A percentile compares a stretch with the other conserved stretches of the same genome.
Evolutionary conservation across 1,139 yeast species (phyloP).

Genomic region (Suhomyces taliae): DNA sequence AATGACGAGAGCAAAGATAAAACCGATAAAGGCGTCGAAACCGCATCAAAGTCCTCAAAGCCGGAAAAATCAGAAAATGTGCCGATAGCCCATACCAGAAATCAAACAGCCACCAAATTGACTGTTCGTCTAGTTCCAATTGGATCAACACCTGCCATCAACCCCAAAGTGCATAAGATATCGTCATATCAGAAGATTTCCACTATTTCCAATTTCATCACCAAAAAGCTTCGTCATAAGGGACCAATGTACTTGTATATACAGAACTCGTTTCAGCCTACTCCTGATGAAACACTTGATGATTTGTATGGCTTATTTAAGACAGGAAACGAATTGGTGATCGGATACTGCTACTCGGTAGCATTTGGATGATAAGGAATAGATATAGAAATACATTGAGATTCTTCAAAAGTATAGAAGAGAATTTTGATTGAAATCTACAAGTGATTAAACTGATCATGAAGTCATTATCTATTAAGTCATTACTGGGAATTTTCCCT

Average conservation of each 20-base stretch:
- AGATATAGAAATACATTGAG: too few relatives aligned
- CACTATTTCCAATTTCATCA: constrained; percentile 46
- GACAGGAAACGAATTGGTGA: constrained; percentile 50
- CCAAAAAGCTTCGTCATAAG: constrained; percentile 36
- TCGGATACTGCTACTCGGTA: constrained; percentile 55
- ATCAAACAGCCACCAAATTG: constrained; percentile 24
- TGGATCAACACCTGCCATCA: constrained; percentile 54
- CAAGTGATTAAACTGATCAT: too few relatives aligned
- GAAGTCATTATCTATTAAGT: too few relatives aligned
- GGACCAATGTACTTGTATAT: constrained; percentile 41
- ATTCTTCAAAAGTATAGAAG: too few relatives aligned
- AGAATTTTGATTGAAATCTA: too few relatives aligned
- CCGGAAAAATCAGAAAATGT: not conserved
- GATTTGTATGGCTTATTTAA: constrained; percentile 46
- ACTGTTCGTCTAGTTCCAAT: constrained; percentile 56
- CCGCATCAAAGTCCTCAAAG: not conserved
- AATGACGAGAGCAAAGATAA: not conserved
- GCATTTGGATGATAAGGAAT: constrained; percentile 50
- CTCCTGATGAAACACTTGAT: constrained; percentile 56
- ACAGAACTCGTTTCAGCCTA: constrained; percentile 61
- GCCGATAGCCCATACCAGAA: not conserved
- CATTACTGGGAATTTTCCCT: too few relatives aligned
- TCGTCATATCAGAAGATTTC: constrained; percentile 47
- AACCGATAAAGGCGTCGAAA: not conserved
- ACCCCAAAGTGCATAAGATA: constrained; percentile 51